Evolutionary conservation across 495 filamentous ascomycete species (phyloP).

Genomic region (Aspergillus olivimuriae): DNA sequence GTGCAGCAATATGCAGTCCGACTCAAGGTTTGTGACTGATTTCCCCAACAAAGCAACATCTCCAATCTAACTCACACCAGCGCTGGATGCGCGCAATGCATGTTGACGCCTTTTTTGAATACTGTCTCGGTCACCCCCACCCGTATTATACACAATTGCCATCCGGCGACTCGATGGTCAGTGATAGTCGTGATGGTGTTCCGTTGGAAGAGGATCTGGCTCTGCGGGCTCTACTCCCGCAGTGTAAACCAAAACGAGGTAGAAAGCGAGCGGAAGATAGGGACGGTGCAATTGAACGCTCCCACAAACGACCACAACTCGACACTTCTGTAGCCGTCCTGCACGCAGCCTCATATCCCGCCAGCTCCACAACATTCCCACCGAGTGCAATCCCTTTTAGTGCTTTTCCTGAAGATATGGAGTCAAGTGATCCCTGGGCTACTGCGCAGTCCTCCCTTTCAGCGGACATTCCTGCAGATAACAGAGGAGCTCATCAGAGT

Average conservation of each 20-base stretch:
- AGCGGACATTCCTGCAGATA: constrained; percentile 16
- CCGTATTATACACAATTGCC: constrained; percentile 83
- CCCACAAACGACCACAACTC: constrained; percentile 58
- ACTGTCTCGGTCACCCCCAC: constrained; percentile 72
- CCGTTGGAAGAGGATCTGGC: constrained; percentile 88
- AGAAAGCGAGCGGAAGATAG: constrained; percentile 76
- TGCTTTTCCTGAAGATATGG: constrained; percentile 51
- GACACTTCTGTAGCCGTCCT: constrained; percentile 60
- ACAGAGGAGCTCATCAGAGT: constrained; percentile 18
- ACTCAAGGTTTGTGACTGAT: constrained; percentile 61
- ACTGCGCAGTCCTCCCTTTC: constrained; percentile 38
- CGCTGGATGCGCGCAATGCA: constrained; percentile 99
- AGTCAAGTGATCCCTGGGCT: constrained; percentile 48
- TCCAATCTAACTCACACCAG: constrained; percentile 33
- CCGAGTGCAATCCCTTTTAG: constrained; percentile 56
- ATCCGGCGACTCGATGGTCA: constrained; percentile 49
- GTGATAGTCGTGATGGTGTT: constrained; percentile 76
- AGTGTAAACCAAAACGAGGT: constrained; percentile 85
- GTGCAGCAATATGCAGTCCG: constrained; percentile 96
- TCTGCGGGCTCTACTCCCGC: constrained; percentile 78
- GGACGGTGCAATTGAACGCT: constrained; percentile 49
- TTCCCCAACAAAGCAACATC: neutral
- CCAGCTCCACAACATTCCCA: constrained; percentile 45
- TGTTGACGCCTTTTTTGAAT: constrained; percentile 94
- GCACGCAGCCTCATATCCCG: constrained; percentile 45